Evolutionary conservation across 2,329 filamentous ascomycete genomes (phyloP).

Genomic region (Epichloe gansuensis): DNA sequence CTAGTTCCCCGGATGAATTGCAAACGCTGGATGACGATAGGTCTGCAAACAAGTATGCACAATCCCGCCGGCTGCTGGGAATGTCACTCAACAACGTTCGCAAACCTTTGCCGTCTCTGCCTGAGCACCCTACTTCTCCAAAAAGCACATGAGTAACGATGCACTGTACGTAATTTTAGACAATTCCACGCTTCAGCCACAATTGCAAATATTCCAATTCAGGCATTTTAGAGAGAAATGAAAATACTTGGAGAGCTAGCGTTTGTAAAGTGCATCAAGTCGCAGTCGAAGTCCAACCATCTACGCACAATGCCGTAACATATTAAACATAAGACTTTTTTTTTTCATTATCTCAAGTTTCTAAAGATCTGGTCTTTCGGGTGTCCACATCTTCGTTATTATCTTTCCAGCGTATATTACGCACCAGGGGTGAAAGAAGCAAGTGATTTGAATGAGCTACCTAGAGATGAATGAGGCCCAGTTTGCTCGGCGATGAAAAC

Average conservation of each 20-base stretch:
- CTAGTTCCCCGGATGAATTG: constrained; percentile 9
- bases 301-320: background rate
- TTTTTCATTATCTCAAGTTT: background rate
- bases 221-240: background rate
- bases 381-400: background rate
- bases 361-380: background rate
- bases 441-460: background rate
- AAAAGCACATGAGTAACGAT: constrained; percentile 19
- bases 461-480: background rate
- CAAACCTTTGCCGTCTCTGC: constrained; percentile 27
- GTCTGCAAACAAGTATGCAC: background rate
- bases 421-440: background rate
- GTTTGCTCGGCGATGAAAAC: background rate
- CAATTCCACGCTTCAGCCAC: constrained; percentile 6
- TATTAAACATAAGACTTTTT: background rate
- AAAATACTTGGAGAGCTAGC: background rate
- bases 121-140: constrained; percentile 18
- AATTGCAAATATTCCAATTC: background rate
- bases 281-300: background rate
- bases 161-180: background rate
- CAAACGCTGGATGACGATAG: constrained; percentile 4
- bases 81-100: constrained; percentile 15
- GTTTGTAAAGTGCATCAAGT: background rate
- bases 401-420: background rate
- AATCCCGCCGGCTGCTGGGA: background rate